Evolutionary conservation across 495 filamentous ascomycete genomes (phyloP), one percentile per base, ranked within the genome.

Genomic region (Penicillium canariense): DNA sequence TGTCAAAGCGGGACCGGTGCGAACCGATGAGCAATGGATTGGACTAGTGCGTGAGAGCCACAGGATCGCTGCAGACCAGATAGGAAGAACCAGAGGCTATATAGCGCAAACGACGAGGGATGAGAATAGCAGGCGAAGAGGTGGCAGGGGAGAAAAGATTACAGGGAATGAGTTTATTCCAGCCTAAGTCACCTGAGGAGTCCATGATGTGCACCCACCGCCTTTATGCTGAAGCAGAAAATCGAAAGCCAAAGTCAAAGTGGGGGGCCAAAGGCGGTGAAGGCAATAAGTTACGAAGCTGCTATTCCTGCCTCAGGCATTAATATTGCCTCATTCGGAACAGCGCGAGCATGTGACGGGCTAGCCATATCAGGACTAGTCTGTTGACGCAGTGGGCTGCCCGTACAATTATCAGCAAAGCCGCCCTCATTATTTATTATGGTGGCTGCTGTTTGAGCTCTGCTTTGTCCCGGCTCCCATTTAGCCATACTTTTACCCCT

Each of bases 221-320:
- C 60, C 51, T 31, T 45, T 5, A 28, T 25, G 14, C n/a, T 6
- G 4, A 9, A 52, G 61, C 58, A 61, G 57, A 64, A 64, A 53
- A 56, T 28, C 36, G 27, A 15, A 47, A 30, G 25, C 36, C 48
- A 52, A 53, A 45, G 32, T 50, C 25, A 31, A 18, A 18, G 22
- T 78, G 84, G n/a, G 69, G 77, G 56, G 69, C 77, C 20, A 15
- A 35, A 6, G 20, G 23, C 0, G 30, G 30, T 32, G n/a, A n/a
- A 17, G 43, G 43, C 27, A 15, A 26, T 46, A 9, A 46, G 20
- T 4, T 7, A 25, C 25, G 43, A 5, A 10, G 14, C 42, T 45
- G 5, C 11, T 30, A 0, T 30, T 0, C 12, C 10, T 1, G 9
- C n/a, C 25, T 27, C 31, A 48, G 52, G 52, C 34, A 42, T 27